Conservation (phyloP, 2,329 filamentous ascomycete species). For the Hypoxylon sp. region DNA sequence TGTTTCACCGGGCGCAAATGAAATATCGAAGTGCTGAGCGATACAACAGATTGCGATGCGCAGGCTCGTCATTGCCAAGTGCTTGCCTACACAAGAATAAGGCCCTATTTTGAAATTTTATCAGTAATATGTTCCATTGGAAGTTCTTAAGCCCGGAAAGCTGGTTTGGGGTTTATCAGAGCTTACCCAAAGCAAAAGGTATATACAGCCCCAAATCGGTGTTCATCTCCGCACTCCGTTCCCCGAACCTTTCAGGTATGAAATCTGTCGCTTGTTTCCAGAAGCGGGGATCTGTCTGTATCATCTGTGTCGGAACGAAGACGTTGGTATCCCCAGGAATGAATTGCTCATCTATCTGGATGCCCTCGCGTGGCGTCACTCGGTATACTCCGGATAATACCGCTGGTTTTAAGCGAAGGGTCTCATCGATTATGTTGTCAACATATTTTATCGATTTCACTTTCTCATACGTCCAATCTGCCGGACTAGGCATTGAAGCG, state of each 20-base stretch:
- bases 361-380: constrained; percentile 56
- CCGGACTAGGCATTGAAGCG: constrained; percentile 48
- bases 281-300: constrained; percentile 50
- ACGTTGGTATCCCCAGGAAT: constrained; percentile 55
- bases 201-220: constrained; percentile 46
- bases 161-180: not conserved
- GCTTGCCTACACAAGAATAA: constrained; percentile 47
- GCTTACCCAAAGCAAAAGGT: constrained; percentile 46
- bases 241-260: constrained; percentile 48
- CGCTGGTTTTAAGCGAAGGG: constrained; percentile 57
- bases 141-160: not conserved
- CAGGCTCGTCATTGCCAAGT: constrained; percentile 44
- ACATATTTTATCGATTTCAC: constrained; percentile 53
- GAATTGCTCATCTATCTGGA: constrained; percentile 53
- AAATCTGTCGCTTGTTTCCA: constrained; percentile 42
- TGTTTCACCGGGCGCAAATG: constrained; percentile 47
- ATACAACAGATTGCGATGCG: constrained; percentile 41
- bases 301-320: constrained; percentile 45
- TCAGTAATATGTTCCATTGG: not conserved
- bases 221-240: constrained; percentile 43
- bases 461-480: constrained; percentile 53
- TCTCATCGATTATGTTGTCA: constrained; percentile 54
- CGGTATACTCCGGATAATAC: constrained; percentile 56
- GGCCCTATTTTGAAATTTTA: constrained; percentile 21
- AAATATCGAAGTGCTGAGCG: constrained; percentile 42